These are phyloP conservation scores for Berberis vulgaris DNA, from an alignment of 164 flowering plant genomes.

Conservation along the genomic window DNA sequence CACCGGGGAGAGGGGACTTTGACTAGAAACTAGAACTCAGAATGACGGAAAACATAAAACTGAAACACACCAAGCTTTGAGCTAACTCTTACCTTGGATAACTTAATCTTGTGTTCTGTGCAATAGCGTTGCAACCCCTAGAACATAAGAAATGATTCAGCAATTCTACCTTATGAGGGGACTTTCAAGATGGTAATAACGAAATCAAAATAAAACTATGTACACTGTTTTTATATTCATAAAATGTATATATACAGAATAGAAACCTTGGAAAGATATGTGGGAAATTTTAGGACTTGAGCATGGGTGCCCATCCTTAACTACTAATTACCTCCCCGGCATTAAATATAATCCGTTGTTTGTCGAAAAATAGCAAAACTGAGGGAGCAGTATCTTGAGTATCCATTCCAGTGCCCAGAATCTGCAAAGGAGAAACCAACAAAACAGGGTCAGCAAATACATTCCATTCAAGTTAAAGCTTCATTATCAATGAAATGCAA, in stretches of 20 bases:
- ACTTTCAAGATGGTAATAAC: neutral
- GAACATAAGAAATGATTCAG: conserved; percentile 9
- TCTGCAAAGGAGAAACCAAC: conserved; percentile 23
- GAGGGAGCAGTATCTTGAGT: conserved; percentile 95
- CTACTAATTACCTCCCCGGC: conserved; percentile 76
- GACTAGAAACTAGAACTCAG: neutral
- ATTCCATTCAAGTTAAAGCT: too few relatives aligned
- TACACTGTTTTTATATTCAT: neutral
- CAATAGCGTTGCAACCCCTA: conserved; percentile 97
- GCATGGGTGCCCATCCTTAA: too few relatives aligned
- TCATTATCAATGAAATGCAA: too few relatives aligned
- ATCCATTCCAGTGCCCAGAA: conserved; percentile 98
- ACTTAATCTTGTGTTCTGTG: conserved; percentile 86
- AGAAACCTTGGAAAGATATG: neutral
- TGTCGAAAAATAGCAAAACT: conserved; percentile 92
- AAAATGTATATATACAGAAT: neutral
- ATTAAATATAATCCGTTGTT: conserved; percentile 85
- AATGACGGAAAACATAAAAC: neutral
- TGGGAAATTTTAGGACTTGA: neutral
- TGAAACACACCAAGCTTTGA: neutral
- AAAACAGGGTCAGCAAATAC: too few relatives aligned
- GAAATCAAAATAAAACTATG: neutral
- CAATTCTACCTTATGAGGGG: neutral
- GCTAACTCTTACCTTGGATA: conserved; percentile 61
- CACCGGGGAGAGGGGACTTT: neutral